Base-by-base conservation (phyloP, 2,329 filamentous ascomycete genomes). In the Fusarium sp. region DNA sequence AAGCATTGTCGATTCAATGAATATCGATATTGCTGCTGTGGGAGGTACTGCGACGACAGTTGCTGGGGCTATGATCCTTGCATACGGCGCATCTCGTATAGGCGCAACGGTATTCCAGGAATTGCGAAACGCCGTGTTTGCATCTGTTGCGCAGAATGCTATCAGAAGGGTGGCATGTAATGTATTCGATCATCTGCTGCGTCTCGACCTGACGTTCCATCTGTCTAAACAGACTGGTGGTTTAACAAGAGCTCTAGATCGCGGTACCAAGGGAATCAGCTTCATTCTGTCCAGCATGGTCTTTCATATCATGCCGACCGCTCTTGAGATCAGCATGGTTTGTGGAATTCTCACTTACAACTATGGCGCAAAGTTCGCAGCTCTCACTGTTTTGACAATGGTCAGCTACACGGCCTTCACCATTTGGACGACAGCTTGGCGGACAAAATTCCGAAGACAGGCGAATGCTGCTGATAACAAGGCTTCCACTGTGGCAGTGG, bases 251-350 rank as follows among this genome's bases (percentile, higher is more conserved):
- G 96, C 97, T 29, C 96, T 99, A 70, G 97, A 99, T 79, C 91
- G 97, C 70, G 96, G 96, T 79, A 99, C 96, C 25, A 99, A 99
- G 83, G 97, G 96, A 70, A 99, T 99, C 80, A 98, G 94, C 85
- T 99, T 98, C 81, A 82, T 99, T 74, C 86, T 99, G 71, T 97
- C 94, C 1, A 98, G 95, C 76, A 99, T 99, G 95, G 94, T 99
- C 35, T 98, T 99, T 77, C 96, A 99, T 80, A 92, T 99, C 63
- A 88, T 98, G 20, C 96, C 96, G 0, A 99, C 95, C 0, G 93
- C 94, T 0, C 84, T 99, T 36, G 96, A 99, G 80, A 99, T 99
- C 70, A 90, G 91, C 65, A 92, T 99, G 86, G 96, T 99, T 2
- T 99, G 96, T 80, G 94, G 95, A 67, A 98, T 99, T 68, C 83